Evolutionary conservation across 2,329 filamentous ascomycete genomes (phyloP), one percentile per base, ranked within the genome.

Genomic region (Colletotrichum sansevieriae): DNA sequence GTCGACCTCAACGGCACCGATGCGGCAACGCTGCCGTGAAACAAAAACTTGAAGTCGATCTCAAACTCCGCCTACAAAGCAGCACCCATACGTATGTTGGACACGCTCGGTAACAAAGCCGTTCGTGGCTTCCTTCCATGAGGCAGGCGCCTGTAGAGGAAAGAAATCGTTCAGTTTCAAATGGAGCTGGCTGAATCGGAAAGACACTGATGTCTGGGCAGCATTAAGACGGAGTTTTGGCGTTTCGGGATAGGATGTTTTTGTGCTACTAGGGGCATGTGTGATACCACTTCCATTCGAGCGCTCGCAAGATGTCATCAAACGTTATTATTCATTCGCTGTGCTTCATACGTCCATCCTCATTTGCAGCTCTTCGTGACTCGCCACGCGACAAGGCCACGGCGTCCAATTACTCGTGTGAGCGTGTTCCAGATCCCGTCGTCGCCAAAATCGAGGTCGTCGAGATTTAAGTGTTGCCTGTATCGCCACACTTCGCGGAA

Each of bases 401-500:
- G 82, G 72, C 88, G 83, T 43, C 89, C 89, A 72, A 93, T 80
- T 4, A 94, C 91, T 72, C 92, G 83, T 41, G 83, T 81, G 52
- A 95, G 78, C 8, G 92, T 95, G 70, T 86, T 83, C 90, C 88
- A 91, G 58, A 95, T 83, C 6, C 92, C 92, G 73, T 95, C 92
- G 69, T 92, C 90, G 2, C 83, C 91, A 82, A 93, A 94, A 75
- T 95, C 92, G 76, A 95, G 82, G 78, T 95, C 92, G 77, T 95
- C 92, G 47, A 95, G 81, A 74, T 94, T 94, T 39, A 95, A 78
- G 78, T 95, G 92, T 63, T 84, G 83, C 54, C 79, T 81, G 74
- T 92, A 85, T 68, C 85, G 85, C 91, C 91, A 95, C 3, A 93
- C 87, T 76, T 93, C 87, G 67, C 90, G 84, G 73, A 95, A 91